phyloP scores from a whole-genome alignment of 2,329 filamentous ascomycete genomes.

The Botrytis cinerea region DNA sequence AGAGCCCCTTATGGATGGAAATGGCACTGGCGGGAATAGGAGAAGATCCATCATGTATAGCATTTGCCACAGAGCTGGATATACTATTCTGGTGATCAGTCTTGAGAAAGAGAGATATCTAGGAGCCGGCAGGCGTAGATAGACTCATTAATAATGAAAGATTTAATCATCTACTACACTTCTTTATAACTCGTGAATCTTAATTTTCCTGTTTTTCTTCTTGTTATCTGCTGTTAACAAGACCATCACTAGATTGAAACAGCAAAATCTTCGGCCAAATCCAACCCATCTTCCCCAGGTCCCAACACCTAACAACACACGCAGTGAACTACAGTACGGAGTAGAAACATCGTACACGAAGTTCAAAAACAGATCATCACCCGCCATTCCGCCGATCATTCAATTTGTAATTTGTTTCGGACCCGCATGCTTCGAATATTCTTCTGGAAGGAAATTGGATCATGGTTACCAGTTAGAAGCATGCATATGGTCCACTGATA shows the following conservation, averaged over 20 bases:
- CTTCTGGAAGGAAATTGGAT: conserved; percentile 4
- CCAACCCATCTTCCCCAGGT: background rate
- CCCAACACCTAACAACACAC: background rate
- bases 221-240: background rate
- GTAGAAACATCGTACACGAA: background rate
- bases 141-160: background rate
- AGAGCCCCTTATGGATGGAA: background rate
- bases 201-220: background rate
- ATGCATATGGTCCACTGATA: background rate
- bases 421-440: background rate
- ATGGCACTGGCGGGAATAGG: background rate
- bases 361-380: background rate
- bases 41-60: background rate
- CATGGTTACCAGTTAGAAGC: background rate
- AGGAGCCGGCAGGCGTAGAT: background rate
- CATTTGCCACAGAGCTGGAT: background rate
- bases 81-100: background rate
- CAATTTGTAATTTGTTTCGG: background rate
- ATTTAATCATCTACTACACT: background rate
- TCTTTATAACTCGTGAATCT: background rate
- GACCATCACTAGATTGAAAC: background rate
- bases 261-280: background rate
- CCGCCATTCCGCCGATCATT: background rate
- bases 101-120: background rate
- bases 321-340: background rate